phyloP scores from a whole-genome alignment of 805 yeast genomes.

The Candida xyloterini region DNA sequence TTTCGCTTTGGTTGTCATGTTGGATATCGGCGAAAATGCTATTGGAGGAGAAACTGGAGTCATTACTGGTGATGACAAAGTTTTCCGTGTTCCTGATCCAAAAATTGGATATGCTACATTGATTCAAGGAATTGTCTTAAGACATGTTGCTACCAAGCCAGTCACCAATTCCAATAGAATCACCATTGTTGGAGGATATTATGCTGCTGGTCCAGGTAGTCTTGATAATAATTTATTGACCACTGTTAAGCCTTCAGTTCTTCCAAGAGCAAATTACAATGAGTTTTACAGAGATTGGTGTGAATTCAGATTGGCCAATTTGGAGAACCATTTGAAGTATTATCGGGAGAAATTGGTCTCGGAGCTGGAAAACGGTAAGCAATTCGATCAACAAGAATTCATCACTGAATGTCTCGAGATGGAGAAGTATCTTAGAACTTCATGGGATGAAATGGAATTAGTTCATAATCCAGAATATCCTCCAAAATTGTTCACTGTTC shows the following conservation, averaged over 20 bases:
- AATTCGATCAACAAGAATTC: conserved; percentile 30
- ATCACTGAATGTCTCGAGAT: conserved; percentile 29
- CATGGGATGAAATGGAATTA: conserved; percentile 34
- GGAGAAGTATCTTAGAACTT: conserved; percentile 28
- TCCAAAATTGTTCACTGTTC: conserved; percentile 22
- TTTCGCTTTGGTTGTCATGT: conserved; percentile 47
- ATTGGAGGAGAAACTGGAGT: conserved; percentile 52
- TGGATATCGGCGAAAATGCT: conserved; percentile 43
- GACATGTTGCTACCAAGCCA: conserved; percentile 48
- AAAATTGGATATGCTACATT: conserved; percentile 44
- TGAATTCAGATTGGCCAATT: conserved; percentile 30
- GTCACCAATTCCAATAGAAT: conserved; percentile 34
- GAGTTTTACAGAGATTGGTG: conserved; percentile 36
- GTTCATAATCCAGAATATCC: conserved; percentile 29
- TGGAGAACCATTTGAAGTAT: conserved; percentile 25
- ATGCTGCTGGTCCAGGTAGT: conserved; percentile 26
- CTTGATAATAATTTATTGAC: conserved; percentile 33
- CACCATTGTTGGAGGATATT: conserved; percentile 30
- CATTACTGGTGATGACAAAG: conserved; percentile 38
- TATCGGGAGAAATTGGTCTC: conserved; percentile 23
- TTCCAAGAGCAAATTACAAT: conserved; percentile 32
- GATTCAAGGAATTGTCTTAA: conserved; percentile 45
- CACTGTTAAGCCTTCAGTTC: conserved; percentile 32
- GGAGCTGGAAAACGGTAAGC: conserved; percentile 18
- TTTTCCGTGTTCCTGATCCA: conserved; percentile 38